These are phyloP conservation scores for Metschnikowia kofuensis DNA, from an alignment of 805 yeast genomes.

Conservation along the genomic window DNA sequence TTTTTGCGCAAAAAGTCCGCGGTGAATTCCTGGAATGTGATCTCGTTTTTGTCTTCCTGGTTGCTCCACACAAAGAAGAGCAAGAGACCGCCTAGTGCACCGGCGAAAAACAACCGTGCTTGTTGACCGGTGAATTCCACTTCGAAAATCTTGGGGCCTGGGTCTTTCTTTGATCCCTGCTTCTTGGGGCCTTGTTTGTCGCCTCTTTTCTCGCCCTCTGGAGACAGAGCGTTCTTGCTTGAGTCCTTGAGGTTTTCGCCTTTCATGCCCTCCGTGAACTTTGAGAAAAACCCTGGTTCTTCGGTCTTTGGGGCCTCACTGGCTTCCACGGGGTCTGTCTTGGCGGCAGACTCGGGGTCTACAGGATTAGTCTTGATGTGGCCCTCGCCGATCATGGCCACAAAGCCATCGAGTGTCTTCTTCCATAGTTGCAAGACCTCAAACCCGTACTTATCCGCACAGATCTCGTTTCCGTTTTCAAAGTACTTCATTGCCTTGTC, in stretches of 20 bases:
- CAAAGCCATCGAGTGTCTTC: constrained; percentile 2
- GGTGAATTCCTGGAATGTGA: constrained; percentile 92
- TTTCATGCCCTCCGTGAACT: not conserved
- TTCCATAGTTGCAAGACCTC: constrained; percentile 6
- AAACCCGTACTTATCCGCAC: constrained; percentile 31
- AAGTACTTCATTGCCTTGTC: not conserved
- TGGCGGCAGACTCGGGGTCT: not conserved
- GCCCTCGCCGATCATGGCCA: constrained; percentile 1
- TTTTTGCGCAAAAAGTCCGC: constrained; percentile 72
- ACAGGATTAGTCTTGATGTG: constrained; percentile 1
- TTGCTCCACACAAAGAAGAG: constrained; percentile 22
- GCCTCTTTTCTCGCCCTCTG: not conserved
- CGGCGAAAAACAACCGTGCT: constrained; percentile 30
- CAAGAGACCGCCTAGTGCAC: constrained; percentile 29
- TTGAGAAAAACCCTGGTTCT: not conserved
- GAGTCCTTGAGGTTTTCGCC: not conserved
- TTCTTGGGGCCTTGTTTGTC: constrained; percentile 3
- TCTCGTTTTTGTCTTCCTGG: constrained; percentile 39
- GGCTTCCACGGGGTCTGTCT: not conserved
- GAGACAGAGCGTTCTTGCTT: not conserved
- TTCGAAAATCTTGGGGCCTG: constrained; percentile 12
- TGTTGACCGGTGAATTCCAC: constrained; percentile 24
- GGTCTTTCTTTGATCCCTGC: not conserved
- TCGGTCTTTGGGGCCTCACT: not conserved
- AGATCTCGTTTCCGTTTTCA: constrained; percentile 18